These are phyloP conservation scores for Crassisporium funariophilum DNA, from an alignment of 768 basidiomycete genomes.

Conservation along the genomic window DNA sequence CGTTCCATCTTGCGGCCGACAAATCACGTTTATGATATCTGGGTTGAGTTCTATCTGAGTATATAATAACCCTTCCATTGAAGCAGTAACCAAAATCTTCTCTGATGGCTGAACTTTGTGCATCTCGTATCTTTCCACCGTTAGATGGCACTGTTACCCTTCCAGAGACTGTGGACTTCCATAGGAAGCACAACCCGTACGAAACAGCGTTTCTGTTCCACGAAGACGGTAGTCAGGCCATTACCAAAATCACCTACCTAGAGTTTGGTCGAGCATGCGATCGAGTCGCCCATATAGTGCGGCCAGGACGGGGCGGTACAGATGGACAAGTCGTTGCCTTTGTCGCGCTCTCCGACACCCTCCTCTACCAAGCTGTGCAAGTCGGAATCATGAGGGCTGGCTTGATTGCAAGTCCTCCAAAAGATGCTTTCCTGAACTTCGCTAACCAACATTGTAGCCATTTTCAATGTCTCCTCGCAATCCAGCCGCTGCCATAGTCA, in stretches of 20 bases:
- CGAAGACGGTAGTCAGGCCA: slow-evolving; percentile 17
- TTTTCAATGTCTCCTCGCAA: slow-evolving; percentile 43
- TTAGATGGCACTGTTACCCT: slow-evolving; percentile 35
- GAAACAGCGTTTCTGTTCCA: slow-evolving; percentile 33
- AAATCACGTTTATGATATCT: no score
- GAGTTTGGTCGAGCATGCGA: slow-evolving; percentile 49
- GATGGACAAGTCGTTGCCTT: slow-evolving; percentile 39
- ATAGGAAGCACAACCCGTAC: slow-evolving; percentile 35
- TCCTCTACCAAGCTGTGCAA: slow-evolving; percentile 45
- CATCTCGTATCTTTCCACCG: no score
- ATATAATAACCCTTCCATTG: no score
- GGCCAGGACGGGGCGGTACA: slow-evolving; percentile 31
- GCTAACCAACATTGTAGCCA: slow-evolving; percentile 37
- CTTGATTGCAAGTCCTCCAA: slow-evolving; percentile 27
- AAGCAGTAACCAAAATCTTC: no score
- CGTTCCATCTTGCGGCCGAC: no score
- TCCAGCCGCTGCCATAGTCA: slow-evolving; percentile 34
- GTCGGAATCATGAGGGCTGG: slow-evolving; percentile 41
- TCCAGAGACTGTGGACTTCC: slow-evolving; percentile 35
- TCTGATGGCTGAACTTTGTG: no score
- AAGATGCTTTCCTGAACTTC: neutral
- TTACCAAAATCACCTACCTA: slow-evolving; percentile 36
- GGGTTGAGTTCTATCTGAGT: no score
- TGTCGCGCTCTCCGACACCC: slow-evolving; percentile 32
- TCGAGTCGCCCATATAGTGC: slow-evolving; percentile 40